Conservation (phyloP, 148 eudicot species). For the Silene conica region DNA sequence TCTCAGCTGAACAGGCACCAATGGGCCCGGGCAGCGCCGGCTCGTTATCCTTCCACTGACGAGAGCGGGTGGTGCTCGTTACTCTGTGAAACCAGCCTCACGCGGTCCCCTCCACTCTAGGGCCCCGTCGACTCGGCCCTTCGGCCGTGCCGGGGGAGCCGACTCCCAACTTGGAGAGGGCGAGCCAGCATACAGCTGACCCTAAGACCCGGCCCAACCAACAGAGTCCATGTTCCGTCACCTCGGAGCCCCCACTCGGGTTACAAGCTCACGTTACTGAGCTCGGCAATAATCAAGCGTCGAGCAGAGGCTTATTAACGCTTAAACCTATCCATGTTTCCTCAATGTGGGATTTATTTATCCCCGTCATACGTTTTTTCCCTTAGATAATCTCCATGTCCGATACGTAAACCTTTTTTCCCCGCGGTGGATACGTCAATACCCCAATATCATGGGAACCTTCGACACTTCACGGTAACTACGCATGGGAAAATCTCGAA, state of each 20-base stretch:
- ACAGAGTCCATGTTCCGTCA: neutral
- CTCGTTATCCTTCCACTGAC: neutral
- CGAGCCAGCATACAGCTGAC: neutral
- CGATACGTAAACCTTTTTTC: no score
- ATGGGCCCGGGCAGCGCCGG: neutral
- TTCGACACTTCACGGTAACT: no score
- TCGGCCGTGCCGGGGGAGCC: neutral
- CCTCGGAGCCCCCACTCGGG: slow-evolving; percentile 13
- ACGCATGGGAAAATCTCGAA: no score
- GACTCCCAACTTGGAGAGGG: slow-evolving; percentile 22
- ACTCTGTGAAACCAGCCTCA: slow-evolving; percentile 19
- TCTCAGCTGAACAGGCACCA: no score
- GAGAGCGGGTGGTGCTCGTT: slow-evolving; percentile 1
- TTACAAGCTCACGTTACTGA: slow-evolving; percentile 13
- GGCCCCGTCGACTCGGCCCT: neutral
- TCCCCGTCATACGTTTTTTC: no score
- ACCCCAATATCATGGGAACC: no score
- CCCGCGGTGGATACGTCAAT: no score
- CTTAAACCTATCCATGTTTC: no score
- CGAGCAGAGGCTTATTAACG: no score
- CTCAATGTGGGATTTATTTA: no score
- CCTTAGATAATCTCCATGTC: no score
- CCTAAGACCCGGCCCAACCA: neutral
- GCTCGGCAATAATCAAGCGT: neutral
- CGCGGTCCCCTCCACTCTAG: slow-evolving; percentile 19